phyloP scores from a whole-genome alignment of 768 basidiomycete species.

The Suillus occidentalis region DNA sequence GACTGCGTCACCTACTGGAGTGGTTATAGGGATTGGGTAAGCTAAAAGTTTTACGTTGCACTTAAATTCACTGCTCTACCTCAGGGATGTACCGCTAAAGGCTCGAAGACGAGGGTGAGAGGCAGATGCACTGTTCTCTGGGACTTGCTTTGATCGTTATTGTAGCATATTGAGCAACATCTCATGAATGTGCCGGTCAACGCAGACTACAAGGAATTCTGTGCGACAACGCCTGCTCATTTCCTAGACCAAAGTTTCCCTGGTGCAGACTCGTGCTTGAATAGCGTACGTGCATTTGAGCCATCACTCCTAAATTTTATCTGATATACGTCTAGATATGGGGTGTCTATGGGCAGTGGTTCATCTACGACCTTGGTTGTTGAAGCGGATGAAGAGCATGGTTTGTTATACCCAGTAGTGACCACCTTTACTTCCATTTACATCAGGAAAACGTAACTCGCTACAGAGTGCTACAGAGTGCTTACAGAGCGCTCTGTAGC shows the following conservation, averaged over 20 bases:
- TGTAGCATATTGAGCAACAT: slow-evolving; percentile 27
- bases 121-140: neutral
- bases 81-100: slow-evolving; percentile 26
- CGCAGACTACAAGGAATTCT: slow-evolving; percentile 33
- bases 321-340: neutral
- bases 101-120: slow-evolving; percentile 22
- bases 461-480: no score
- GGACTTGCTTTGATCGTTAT: slow-evolving; percentile 1
- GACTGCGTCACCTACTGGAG: slow-evolving; percentile 28
- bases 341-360: slow-evolving; percentile 17
- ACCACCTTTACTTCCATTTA: neutral
- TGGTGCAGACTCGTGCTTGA: slow-evolving; percentile 13
- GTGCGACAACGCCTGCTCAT: slow-evolving; percentile 32
- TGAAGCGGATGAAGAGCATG: neutral
- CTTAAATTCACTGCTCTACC: neutral
- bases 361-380: slow-evolving; percentile 5
- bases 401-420: no score
- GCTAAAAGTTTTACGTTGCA: neutral
- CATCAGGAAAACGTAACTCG: no score
- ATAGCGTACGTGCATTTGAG: neutral
- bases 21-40: slow-evolving; percentile 25
- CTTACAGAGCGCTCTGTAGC: no score
- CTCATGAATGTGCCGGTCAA: slow-evolving; percentile 25
- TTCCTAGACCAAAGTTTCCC: slow-evolving; percentile 24
- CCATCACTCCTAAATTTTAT: neutral